Conservation (phyloP, 345 rosid genomes). For the Gossypium thurberi region DNA sequence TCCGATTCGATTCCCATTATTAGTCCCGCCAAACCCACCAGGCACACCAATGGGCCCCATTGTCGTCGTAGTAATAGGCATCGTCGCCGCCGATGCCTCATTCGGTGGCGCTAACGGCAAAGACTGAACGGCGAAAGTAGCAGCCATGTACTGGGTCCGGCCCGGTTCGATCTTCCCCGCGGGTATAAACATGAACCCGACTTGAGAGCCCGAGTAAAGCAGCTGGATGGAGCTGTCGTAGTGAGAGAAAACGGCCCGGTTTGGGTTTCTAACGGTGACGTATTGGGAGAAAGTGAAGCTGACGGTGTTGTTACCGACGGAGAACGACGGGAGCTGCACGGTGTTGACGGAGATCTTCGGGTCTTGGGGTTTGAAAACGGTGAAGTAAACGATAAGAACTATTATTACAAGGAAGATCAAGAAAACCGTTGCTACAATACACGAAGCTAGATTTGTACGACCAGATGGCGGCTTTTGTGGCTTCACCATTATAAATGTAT, state of each 20-base stretch:
- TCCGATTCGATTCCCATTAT: slow-evolving; percentile 45
- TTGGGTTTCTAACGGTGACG: slow-evolving; percentile 79
- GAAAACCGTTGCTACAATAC: slow-evolving; percentile 86
- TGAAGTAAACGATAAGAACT: slow-evolving; percentile 76
- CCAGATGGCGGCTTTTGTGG: slow-evolving; percentile 34
- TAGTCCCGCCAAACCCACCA: slow-evolving; percentile 27
- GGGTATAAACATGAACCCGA: slow-evolving; percentile 97
- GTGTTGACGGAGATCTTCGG: slow-evolving; percentile 40
- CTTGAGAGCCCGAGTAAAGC: slow-evolving; percentile 72
- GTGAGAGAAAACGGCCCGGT: slow-evolving; percentile 81
- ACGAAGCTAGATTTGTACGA: slow-evolving; percentile 85
- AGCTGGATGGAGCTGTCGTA: slow-evolving; percentile 92
- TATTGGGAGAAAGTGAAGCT: slow-evolving; percentile 88
- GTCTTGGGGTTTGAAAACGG: slow-evolving; percentile 82
- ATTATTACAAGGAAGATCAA: slow-evolving; percentile 56
- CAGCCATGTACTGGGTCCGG: slow-evolving; percentile 83
- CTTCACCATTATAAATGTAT: slow-evolving; percentile 23
- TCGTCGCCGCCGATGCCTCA: slow-evolving; percentile 13
- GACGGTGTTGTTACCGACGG: slow-evolving; percentile 73
- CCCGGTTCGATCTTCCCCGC: slow-evolving; percentile 86
- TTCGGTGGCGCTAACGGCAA: slow-evolving; percentile 49
- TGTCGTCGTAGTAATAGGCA: slow-evolving; percentile 10
- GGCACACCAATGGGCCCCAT: slow-evolving; percentile 22
- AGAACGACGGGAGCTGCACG: slow-evolving; percentile 90
- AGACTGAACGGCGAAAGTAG: slow-evolving; percentile 80